Evolutionary conservation across 495 filamentous ascomycete species (phyloP).

Genomic region (Tuber melanosporum): DNA sequence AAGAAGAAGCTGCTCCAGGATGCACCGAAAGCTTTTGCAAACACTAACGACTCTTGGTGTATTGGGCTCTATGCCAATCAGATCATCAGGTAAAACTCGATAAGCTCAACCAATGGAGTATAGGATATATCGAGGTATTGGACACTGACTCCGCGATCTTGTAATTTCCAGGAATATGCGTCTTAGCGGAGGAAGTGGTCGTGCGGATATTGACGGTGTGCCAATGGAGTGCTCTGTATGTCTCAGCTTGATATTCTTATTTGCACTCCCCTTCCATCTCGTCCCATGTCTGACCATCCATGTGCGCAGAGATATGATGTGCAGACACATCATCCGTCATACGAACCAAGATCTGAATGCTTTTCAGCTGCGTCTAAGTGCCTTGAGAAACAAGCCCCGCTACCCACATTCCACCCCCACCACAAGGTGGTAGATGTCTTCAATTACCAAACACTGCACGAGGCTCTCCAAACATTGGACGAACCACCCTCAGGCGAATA

Average conservation of each 20-base stretch:
- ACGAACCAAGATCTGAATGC: background rate
- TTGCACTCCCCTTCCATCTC: background rate
- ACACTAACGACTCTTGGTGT: background rate
- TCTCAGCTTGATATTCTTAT: background rate
- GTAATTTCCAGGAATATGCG: background rate
- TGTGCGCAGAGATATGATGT: slow-evolving; percentile 1
- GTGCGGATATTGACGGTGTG: background rate
- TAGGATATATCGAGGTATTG: background rate
- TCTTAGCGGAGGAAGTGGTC: background rate
- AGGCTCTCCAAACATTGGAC: slow-evolving; percentile 1
- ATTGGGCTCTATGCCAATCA: slow-evolving; percentile 4
- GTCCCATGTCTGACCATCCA: background rate
- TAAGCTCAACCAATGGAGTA: slow-evolving; percentile 1
- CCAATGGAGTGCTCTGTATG: background rate
- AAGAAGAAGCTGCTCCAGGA: background rate
- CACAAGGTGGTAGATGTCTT: background rate
- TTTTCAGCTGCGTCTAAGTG: background rate
- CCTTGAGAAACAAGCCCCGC: background rate
- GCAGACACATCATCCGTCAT: background rate
- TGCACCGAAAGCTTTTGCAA: background rate
- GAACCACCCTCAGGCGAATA: background rate
- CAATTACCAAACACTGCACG: background rate
- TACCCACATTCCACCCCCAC: background rate
- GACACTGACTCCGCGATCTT: background rate
- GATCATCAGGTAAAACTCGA: slow-evolving; percentile 1